Base-by-base conservation (phyloP, 1,284 basidiomycete species). In the Ceratobasidium sp. region DNA sequence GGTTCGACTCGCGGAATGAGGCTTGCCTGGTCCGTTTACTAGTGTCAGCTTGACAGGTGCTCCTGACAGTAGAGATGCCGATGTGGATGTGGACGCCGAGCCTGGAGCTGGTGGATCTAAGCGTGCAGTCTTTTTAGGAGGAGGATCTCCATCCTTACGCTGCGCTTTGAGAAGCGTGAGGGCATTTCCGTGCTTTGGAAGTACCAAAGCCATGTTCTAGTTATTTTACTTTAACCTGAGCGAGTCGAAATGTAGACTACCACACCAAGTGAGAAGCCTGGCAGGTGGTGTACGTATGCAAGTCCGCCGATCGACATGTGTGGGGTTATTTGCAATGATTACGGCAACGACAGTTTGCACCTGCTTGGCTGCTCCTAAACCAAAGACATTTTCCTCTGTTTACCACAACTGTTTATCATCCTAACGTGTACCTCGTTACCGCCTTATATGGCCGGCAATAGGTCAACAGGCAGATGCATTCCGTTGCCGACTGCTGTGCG, bases 101-200 rank as follows among this genome's bases (percentile, higher is more conserved):
- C 69, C 69, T 71, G 69, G 46, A 71, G 69, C 69, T 71, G 57
- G 34, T 71, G 69, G 41, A 75, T 85, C 84, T 79, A 89, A 81
- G 76, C 89, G 88, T 76, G 87, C 84, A 75, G 85, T 85, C 83
- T 92, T 92, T 80, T 84, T 85, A 76, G 86, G 85, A 82, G 86
- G 87, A 81, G 86, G 69, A 53, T 71, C 69, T 36, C 69, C 69
- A 18, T 60, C 69, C 69, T 71, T 71, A 71, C 69, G 55, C 69
- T 71, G 69, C 46, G 69, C 34, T 50, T 46, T 71, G 57, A 71
- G 57, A 59, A 71, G 69, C 28, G 69, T 60, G n/a, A 71, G 57
- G 60, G 69, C 69, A 50, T 69, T 41, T n/a, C 57, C 69, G 23
- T 71, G 60, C 23, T 71, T 59, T 18, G 69, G 57, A 9, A 71